A percentile compares a stretch with the other conserved stretches of the same genome.
Evolutionary conservation across 139 green algal genomes (phyloP).

Genomic region (Coelastrella sp.): DNA sequence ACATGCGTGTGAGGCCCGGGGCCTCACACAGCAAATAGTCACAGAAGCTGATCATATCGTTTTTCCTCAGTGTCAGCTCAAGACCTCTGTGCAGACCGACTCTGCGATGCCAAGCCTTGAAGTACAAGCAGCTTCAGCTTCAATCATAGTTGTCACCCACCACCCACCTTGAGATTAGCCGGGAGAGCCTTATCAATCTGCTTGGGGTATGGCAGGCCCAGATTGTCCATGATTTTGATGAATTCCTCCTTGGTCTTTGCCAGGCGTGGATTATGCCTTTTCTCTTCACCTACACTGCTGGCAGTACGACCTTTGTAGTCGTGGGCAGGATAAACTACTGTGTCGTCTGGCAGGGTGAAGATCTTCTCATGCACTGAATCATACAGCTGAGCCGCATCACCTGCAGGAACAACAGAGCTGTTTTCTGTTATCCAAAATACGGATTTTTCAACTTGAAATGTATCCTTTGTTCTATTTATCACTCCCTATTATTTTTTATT

Average conservation of each 20-base stretch:
- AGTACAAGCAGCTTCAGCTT: neutral
- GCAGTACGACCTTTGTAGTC: constrained; percentile 51
- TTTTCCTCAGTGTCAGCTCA: neutral
- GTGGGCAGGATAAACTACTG: constrained; percentile 36
- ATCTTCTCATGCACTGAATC: constrained; percentile 26
- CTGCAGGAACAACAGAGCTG: constrained; percentile 26
- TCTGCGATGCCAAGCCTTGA: neutral
- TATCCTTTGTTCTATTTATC: neutral
- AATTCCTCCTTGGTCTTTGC: constrained; percentile 66
- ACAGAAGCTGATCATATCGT: neutral
- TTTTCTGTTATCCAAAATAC: neutral
- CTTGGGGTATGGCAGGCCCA: constrained; percentile 77
- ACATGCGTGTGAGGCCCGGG: too few relatives aligned
- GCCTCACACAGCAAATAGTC: neutral
- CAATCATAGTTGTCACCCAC: neutral
- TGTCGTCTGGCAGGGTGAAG: constrained; percentile 43
- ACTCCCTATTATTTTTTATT: neutral
- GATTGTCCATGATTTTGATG: constrained; percentile 67
- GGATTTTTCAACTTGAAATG: neutral
- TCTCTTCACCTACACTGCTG: constrained; percentile 75
- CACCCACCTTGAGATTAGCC: constrained; percentile 63
- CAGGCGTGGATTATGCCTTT: constrained; percentile 59
- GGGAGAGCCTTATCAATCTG: constrained; percentile 75
- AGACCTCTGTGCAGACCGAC: neutral
- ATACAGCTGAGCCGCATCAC: constrained; percentile 45